Percentiles rank a stretch among this genome's conserved stretches.
These are phyloP conservation scores for Boeremia exigua DNA, from an alignment of 2,329 filamentous ascomycete genomes.

Conservation along the genomic window DNA sequence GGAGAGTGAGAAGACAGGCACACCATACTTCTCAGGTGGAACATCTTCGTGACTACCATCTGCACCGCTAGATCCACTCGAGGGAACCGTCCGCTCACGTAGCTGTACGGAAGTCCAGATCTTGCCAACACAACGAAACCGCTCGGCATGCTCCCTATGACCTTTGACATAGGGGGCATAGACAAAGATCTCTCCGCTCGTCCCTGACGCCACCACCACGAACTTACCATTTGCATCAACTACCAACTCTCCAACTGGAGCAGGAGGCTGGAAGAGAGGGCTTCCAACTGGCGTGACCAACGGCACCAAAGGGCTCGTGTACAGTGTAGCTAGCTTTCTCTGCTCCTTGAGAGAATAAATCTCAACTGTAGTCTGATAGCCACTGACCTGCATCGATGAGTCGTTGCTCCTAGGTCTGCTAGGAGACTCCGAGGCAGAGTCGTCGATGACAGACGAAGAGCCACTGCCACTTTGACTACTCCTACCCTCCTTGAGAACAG, in stretches of 20 bases:
- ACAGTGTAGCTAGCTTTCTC: conserved; percentile 72
- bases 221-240: conserved; percentile 75
- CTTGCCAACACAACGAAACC: conserved; percentile 79
- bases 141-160: conserved; percentile 33
- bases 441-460: conserved; percentile 46
- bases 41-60: conserved; percentile 45
- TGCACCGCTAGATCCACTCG: conserved; percentile 44
- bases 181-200: conserved; percentile 86
- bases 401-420: conserved; percentile 44
- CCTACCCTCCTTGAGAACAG: conserved; percentile 61
- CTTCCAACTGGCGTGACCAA: conserved; percentile 64
- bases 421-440: conserved; percentile 45
- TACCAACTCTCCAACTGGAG: conserved; percentile 74
- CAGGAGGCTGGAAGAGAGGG: conserved; percentile 70
- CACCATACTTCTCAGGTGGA: conserved; percentile 54
- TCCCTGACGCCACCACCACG: conserved; percentile 77
- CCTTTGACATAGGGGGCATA: conserved; percentile 54
- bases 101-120: conserved; percentile 86
- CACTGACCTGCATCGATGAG: conserved; percentile 53
- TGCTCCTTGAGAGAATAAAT: conserved; percentile 84
- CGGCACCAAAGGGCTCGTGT: conserved; percentile 70
- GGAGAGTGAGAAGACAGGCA: conserved; percentile 71
- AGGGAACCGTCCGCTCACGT: conserved; percentile 42
- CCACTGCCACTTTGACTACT: conserved; percentile 43
- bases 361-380: conserved; percentile 87